Evolutionary conservation across 2,329 filamentous ascomycete species (phyloP).

Genomic region (Colletotrichum paranaense): DNA sequence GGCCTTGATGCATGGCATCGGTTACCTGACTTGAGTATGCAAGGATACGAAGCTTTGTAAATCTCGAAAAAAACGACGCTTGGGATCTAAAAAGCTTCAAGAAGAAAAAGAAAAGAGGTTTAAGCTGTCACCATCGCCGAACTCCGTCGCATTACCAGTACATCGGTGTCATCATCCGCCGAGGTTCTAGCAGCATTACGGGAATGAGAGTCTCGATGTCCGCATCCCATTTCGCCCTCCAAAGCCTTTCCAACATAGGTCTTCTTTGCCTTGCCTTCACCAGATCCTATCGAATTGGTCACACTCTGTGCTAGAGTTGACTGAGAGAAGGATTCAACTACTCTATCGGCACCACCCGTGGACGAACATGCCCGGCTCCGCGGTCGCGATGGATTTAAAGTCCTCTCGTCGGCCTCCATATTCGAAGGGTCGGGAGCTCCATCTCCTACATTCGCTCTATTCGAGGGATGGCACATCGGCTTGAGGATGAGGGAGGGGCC

Average conservation of each 20-base stretch:
- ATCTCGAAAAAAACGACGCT: background rate
- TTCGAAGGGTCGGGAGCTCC: background rate
- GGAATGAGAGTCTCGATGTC: background rate
- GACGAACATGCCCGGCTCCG: background rate
- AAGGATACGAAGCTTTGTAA: background rate
- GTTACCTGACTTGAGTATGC: background rate
- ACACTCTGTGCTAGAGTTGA: background rate
- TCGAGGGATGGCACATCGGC: too few relatives aligned
- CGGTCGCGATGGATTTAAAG: background rate
- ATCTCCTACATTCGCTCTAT: background rate
- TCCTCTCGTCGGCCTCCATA: background rate
- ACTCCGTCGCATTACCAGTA: background rate
- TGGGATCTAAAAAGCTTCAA: too few relatives aligned
- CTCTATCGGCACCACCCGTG: background rate
- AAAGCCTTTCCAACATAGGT: rapidly evolving
- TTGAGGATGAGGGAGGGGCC: background rate
- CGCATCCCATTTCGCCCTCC: background rate
- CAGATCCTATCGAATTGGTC: background rate
- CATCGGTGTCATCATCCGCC: background rate
- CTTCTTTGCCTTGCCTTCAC: background rate
- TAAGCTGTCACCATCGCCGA: background rate
- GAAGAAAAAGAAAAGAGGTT: too few relatives aligned
- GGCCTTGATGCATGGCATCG: background rate
- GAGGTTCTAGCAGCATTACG: background rate
- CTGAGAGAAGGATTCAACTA: background rate